These are phyloP conservation scores for Populus hybrid DNA, from an alignment of 441 rosid genomes.

Conservation along the genomic window DNA sequence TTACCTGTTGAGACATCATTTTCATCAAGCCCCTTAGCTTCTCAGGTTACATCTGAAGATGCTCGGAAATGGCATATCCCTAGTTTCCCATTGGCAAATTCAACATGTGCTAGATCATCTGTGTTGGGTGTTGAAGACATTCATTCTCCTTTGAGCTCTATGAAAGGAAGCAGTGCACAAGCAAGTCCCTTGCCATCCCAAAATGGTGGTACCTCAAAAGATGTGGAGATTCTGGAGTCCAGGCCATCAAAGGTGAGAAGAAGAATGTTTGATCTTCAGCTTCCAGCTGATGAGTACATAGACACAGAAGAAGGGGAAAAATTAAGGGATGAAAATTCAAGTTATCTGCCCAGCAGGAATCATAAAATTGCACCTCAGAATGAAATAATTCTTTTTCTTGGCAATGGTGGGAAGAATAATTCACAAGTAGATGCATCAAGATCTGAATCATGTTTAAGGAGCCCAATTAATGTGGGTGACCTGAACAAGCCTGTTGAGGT, in stretches of 20 bases:
- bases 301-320: slow-evolving; percentile 64
- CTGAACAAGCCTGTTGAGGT: slow-evolving; percentile 70
- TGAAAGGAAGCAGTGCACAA: slow-evolving; percentile 55
- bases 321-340: slow-evolving; percentile 43
- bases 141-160: slow-evolving; percentile 65
- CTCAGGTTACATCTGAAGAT: slow-evolving; percentile 70
- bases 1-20: slow-evolving; percentile 50
- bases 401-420: slow-evolving; percentile 39
- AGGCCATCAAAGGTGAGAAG: slow-evolving; percentile 70
- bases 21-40: slow-evolving; percentile 56
- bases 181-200: slow-evolving; percentile 55
- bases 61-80: slow-evolving; percentile 56
- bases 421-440: slow-evolving; percentile 37
- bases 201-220: slow-evolving; percentile 58
- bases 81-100: slow-evolving; percentile 50
- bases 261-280: slow-evolving; percentile 88
- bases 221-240: slow-evolving; percentile 50
- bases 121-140: slow-evolving; percentile 56
- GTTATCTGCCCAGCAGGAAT: slow-evolving; percentile 45
- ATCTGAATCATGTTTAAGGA: slow-evolving; percentile 39
- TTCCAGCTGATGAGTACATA: slow-evolving; percentile 85
- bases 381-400: slow-evolving; percentile 31
- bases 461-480: slow-evolving; percentile 65
- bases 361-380: slow-evolving; percentile 33
- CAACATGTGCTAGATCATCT: slow-evolving; percentile 52